Conservation (phyloP, 768 basidiomycete species). For the Lentinula aciculospora region DNA sequence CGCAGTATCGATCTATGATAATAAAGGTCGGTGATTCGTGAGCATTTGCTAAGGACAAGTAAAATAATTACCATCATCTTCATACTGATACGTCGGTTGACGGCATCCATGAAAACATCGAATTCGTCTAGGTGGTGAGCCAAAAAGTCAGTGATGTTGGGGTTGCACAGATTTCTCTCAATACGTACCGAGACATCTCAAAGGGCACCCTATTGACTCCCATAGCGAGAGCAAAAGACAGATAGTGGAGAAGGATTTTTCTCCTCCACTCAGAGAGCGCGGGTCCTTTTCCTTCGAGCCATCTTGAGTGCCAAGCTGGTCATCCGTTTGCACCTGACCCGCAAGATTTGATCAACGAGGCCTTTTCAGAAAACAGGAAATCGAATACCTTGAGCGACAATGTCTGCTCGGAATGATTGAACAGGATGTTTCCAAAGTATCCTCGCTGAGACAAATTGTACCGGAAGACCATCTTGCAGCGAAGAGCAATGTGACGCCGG, state of each 20-base stretch:
- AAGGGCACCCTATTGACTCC: constrained; percentile 92
- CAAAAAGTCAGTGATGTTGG: background rate
- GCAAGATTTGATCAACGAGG: background rate
- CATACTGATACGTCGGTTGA: constrained; percentile 89
- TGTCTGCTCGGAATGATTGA: constrained; percentile 67
- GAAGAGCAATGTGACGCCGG: constrained; percentile 81
- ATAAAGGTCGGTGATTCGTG: constrained; percentile 6
- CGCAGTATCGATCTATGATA: constrained; percentile 84
- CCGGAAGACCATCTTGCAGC: constrained; percentile 79
- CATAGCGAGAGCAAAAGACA: constrained; percentile 91
- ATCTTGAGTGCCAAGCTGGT: constrained; percentile 59
- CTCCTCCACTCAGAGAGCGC: constrained; percentile 84
- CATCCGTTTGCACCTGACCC: constrained; percentile 74
- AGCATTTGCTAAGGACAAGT: background rate
- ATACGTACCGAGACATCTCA: constrained; percentile 78
- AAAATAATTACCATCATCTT: constrained; percentile 74
- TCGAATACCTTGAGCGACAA: constrained; percentile 56
- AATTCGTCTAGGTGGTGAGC: constrained; percentile 68
- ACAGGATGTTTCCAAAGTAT: constrained; percentile 84
- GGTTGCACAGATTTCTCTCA: background rate
- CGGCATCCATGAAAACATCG: constrained; percentile 96
- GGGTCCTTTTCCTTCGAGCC: constrained; percentile 70
- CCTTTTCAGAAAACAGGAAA: background rate
- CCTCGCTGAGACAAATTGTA: constrained; percentile 81
- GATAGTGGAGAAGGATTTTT: constrained; percentile 96